These are phyloP conservation scores for Xylaria sp. DNA, from an alignment of 2,329 filamentous ascomycete genomes.

Conservation along the genomic window DNA sequence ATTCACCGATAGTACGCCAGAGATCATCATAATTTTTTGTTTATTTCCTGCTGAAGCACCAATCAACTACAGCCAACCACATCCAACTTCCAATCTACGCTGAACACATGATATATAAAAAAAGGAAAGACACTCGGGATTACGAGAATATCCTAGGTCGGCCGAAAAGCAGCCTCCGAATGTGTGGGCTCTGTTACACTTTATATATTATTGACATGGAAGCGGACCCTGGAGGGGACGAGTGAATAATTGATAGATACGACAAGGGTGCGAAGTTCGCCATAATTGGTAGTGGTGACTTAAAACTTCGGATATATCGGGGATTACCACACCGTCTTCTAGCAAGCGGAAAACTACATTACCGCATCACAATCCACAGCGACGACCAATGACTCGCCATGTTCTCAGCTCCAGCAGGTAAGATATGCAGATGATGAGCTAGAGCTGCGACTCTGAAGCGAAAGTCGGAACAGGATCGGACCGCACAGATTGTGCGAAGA, in stretches of 20 bases:
- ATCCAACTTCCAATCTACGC: background rate
- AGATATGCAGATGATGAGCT: background rate
- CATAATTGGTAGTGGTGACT: slow-evolving; percentile 22
- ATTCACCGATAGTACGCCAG: background rate
- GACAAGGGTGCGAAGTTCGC: background rate
- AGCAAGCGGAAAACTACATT: background rate
- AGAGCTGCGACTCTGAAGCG: background rate
- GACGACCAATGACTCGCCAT: background rate
- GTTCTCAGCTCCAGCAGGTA: background rate
- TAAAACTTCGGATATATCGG: slow-evolving; percentile 19
- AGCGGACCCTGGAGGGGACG: too few relatives aligned
- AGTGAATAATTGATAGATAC: background rate
- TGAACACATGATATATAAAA: background rate
- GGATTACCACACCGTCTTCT: background rate
- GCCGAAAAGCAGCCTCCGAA: background rate
- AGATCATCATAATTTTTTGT: background rate
- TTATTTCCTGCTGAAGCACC: background rate
- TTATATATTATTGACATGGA: background rate
- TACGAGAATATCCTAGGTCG: background rate
- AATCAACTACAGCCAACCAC: background rate
- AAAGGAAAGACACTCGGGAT: background rate
- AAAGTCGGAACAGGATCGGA: background rate
- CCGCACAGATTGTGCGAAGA: slow-evolving; percentile 8
- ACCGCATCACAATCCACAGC: background rate
- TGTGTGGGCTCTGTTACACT: background rate